Evolutionary conservation across 129 eudicot species (phyloP), one percentile per base, ranked within the genome.

Genomic region (Pittosporum tobira): DNA sequence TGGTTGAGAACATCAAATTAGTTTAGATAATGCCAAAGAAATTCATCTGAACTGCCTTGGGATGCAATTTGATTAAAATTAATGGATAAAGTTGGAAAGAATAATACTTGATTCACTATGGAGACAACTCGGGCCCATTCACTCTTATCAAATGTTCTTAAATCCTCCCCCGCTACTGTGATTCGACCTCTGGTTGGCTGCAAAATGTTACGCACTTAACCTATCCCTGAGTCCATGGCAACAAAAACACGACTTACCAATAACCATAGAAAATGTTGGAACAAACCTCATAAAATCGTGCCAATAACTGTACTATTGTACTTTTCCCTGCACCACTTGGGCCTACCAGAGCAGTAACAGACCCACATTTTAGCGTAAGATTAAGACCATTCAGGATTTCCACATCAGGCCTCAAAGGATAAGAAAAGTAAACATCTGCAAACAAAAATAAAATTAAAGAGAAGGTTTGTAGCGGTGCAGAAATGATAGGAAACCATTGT

Each of bases 91-190:
- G 23, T 58, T 21, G 9, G 62, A 45, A 65, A 49, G 30, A 30
- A 54, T n/a, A n/a, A n/a, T 85, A 89, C 97, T 67, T 89, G 98
- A 80, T 91, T 91, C 68, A 91, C 98, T 34, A 91, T 82, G 61
- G 98, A 91, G 68, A 91, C 94, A 27, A 73, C 94, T 2, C 89
- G 89, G 51, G 98, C 98, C 98, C 98, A 91, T 81, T 91, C 98
- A 59, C 89, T 86, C 72, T 91, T 91, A 68, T 86, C 95, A 75
- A 91, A 91, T 57, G 87, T 78, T 44, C 98, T 80, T 58, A 91
- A 53, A 71, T 91, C 95, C 79, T 91, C 98, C 61, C 98, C 98
- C 26, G 87, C 94, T 73, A 91, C 86, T 58, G 95, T 80, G 77
- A 91, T 82, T 52, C 89, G 74, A 45, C 98, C 98, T 64, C 64